Base-by-base conservation (phyloP, 2,329 filamentous ascomycete species). In the Alternaria tenuissima region DNA sequence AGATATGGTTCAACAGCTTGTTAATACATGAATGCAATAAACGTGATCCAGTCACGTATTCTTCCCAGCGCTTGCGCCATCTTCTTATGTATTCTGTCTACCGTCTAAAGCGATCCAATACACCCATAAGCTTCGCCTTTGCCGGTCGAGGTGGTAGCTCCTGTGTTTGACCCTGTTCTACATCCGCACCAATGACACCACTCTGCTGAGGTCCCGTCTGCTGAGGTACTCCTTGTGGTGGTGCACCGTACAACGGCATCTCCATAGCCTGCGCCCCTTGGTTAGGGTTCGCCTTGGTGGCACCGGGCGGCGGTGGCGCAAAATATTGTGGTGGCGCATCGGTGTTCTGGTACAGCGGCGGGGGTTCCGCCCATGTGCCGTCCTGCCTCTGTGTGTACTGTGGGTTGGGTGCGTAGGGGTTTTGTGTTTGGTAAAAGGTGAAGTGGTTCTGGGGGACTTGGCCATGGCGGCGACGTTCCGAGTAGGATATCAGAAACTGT, bases 401-500 rank as follows among this genome's bases (percentile, higher is more conserved):
- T 16, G 55, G 42, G 30, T 58, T 39, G 38, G 52, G 38, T 32
- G 20, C 26, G 53, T 72, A 70, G 0, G 67, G 68, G 20, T 70
- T 61, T 44, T 71, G 70, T 7, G 65, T 57, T 41, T 73, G 67
- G 67, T 81, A 81, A 63, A 79, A 79, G 14, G 73, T 73, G 63
- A 77, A 80, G 73, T 78, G 75, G 68, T 76, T 75, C 47, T 77
- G 76, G 3, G 71, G 70, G 5, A 49, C 56, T 61, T 76, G 74
- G 54, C 71, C 73, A 64, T 68, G 75, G 30, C 67, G 73, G 34
- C 70, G 71, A 54, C 80, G 76, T 57, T 79, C 74, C 12, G 69
- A 61, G 52, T 75, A 76, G 42, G 79, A 72, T n/a, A 83, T 66
- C n/a, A 83, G 73, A 74, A 79, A 82, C 80, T 82, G 42, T 48